These are phyloP conservation scores for Aureococcus anophagefferens DNA, from an alignment of 108 stramenopile species.

Conservation along the genomic window DNA sequence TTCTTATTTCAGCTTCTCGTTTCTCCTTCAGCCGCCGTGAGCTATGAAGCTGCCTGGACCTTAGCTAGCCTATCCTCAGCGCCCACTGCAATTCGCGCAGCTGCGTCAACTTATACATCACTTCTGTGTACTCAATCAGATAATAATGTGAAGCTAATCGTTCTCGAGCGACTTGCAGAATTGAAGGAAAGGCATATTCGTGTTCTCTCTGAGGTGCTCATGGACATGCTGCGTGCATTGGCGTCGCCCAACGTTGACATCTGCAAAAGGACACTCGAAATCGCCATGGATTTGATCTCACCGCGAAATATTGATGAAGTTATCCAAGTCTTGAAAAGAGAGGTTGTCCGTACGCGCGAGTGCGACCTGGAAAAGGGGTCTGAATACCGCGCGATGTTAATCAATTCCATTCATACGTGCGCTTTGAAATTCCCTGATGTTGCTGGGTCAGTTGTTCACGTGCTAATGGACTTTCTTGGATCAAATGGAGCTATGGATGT, in stretches of 20 bases:
- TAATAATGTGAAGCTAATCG: constrained; percentile 97
- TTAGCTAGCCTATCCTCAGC: constrained; percentile 88
- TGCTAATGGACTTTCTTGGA: constrained; percentile 86
- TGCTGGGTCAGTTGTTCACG: constrained; percentile 87
- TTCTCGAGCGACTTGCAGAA: constrained; percentile 80
- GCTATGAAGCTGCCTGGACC: constrained; percentile 98
- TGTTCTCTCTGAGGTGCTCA: constrained; percentile 89
- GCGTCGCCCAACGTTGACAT: constrained; percentile 90
- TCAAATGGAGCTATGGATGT: constrained; percentile 88
- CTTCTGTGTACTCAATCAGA: constrained; percentile 89
- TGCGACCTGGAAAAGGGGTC: constrained; percentile 70
- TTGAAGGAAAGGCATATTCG: constrained; percentile 82
- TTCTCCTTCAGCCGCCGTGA: constrained; percentile 76
- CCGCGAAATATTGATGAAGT: constrained; percentile 91
- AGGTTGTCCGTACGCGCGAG: constrained; percentile 82
- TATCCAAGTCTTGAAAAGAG: constrained; percentile 82
- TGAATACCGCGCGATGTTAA: constrained; percentile 81
- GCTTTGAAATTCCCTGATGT: constrained; percentile 86
- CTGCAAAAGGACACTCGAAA: constrained; percentile 85
- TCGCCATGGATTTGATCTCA: constrained; percentile 85
- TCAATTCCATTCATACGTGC: constrained; percentile 91
- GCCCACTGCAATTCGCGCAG: constrained; percentile 93
- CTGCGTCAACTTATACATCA: constrained; percentile 89
- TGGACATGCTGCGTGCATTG: constrained; percentile 92
- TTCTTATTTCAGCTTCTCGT: constrained; percentile 87